Evolutionary conservation across 2,329 filamentous ascomycete species (phyloP).

Genomic region (Shiraia sp.): DNA sequence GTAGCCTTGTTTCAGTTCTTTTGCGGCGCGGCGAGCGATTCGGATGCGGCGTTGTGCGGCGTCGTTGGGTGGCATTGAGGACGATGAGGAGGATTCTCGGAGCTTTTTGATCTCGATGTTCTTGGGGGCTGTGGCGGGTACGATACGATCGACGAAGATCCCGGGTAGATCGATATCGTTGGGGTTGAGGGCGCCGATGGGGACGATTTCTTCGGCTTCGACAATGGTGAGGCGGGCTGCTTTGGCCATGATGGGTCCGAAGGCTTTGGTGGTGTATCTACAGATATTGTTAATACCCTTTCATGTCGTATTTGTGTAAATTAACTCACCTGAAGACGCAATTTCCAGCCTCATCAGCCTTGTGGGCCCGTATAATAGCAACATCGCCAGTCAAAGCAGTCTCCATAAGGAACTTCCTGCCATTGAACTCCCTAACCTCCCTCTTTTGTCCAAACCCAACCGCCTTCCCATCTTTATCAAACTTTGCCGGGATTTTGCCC

Average conservation of each 20-base stretch:
- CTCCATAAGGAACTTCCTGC: constrained; percentile 76
- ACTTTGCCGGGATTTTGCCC: constrained; percentile 67
- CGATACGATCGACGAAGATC: constrained; percentile 88
- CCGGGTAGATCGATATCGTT: constrained; percentile 84
- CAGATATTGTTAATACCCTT: constrained; percentile 1
- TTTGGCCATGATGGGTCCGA: constrained; percentile 69
- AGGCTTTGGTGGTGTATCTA: constrained; percentile 45
- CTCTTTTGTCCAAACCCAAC: constrained; percentile 67
- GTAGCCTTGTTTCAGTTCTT: constrained; percentile 94
- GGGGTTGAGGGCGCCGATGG: constrained; percentile 81
- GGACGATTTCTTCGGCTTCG: constrained; percentile 92
- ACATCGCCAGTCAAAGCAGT: constrained; percentile 75
- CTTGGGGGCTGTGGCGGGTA: constrained; percentile 78
- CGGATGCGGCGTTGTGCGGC: constrained; percentile 62
- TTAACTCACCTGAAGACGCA: constrained; percentile 63
- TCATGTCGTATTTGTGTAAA: too few species aligned
- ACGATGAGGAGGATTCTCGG: constrained; percentile 23
- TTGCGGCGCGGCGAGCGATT: constrained; percentile 81
- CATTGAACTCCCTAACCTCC: constrained; percentile 73
- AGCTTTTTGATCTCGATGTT: constrained; percentile 65
- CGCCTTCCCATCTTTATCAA: constrained; percentile 62
- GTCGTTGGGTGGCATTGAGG: constrained; percentile 7
- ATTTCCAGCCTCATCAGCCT: constrained; percentile 76
- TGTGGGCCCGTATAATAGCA: constrained; percentile 75
- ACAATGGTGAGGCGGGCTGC: constrained; percentile 91